Percentiles rank a stretch among this genome's conserved stretches.
Evolutionary conservation across 23 red algal species (phyloP).

Genomic region (Pyropia haitanensis): DNA sequence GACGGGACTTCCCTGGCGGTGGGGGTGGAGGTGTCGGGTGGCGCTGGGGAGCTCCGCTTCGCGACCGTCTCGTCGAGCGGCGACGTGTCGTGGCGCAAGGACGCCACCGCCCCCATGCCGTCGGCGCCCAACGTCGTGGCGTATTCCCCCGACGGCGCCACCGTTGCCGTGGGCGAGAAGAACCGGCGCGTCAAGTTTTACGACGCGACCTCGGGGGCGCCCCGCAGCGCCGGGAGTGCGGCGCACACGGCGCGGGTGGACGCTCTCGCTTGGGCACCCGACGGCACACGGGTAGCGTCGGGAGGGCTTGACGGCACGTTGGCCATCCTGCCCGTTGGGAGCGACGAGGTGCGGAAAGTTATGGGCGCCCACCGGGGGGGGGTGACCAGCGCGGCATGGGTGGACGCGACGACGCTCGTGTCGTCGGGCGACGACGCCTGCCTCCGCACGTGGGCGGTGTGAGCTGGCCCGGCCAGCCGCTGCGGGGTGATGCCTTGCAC

Average conservation of each 20-base stretch:
- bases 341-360: slow-evolving; percentile 21
- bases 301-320: slow-evolving; percentile 60
- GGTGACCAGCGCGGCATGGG: slow-evolving; percentile 41
- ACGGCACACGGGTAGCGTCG: slow-evolving; percentile 35
- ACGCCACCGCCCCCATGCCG: slow-evolving; percentile 18
- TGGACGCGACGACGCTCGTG: slow-evolving; percentile 24
- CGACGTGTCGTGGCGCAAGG: slow-evolving; percentile 9
- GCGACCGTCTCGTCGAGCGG: slow-evolving; percentile 15
- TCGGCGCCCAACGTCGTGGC: slow-evolving; percentile 39
- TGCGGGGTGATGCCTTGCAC: too few species aligned
- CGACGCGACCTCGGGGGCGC: slow-evolving; percentile 22
- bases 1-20: slow-evolving; percentile 57
- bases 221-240: slow-evolving; percentile 29
- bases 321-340: slow-evolving; percentile 29
- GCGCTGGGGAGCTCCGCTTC: slow-evolving; percentile 52
- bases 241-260: slow-evolving; percentile 65
- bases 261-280: slow-evolving; percentile 28
- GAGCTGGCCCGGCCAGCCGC: neutral
- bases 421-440: slow-evolving; percentile 53
- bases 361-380: slow-evolving; percentile 53
- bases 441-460: slow-evolving; percentile 47
- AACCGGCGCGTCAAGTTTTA: slow-evolving; percentile 63
- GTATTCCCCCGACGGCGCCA: slow-evolving; percentile 47
- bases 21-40: slow-evolving; percentile 38
- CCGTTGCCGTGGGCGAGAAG: slow-evolving; percentile 51